phyloP scores from a whole-genome alignment of 2,329 filamentous ascomycete species.

The Sarocladium brachiariae region DNA sequence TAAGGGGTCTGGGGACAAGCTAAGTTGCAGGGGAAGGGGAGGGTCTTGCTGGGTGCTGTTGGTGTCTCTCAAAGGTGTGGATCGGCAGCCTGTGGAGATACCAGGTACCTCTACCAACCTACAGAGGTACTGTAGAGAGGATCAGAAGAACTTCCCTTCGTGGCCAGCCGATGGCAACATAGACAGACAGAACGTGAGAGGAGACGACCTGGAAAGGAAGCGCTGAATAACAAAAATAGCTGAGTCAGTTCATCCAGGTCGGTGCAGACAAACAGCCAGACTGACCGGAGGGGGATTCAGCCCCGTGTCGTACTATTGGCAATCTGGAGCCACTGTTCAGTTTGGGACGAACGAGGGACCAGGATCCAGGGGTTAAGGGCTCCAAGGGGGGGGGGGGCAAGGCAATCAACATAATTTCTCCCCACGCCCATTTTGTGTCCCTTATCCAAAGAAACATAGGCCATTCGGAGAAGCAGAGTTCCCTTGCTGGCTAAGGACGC shows the following conservation, averaged over 20 bases:
- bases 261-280: neutral
- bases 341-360: neutral
- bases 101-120: too few relatives aligned
- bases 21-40: neutral
- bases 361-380: neutral
- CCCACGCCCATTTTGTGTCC: constrained; percentile 7
- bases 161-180: too few relatives aligned
- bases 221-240: too few relatives aligned
- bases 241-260: neutral
- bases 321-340: too few relatives aligned
- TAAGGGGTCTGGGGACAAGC: too few relatives aligned
- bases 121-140: too few relatives aligned
- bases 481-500: constrained; percentile 4
- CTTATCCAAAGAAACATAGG: neutral
- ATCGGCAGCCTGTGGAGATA: too few relatives aligned
- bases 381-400: neutral
- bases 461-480: neutral
- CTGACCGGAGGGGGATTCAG: too few relatives aligned
- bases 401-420: constrained; percentile 9
- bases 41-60: neutral
- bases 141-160: too few relatives aligned
- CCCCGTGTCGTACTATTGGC: too few relatives aligned
- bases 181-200: too few relatives aligned
- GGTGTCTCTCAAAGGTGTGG: neutral
- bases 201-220: too few relatives aligned